Evolutionary conservation across 2,329 filamentous ascomycete species (phyloP).

Genomic region (Exophiala lecanii-corni): DNA sequence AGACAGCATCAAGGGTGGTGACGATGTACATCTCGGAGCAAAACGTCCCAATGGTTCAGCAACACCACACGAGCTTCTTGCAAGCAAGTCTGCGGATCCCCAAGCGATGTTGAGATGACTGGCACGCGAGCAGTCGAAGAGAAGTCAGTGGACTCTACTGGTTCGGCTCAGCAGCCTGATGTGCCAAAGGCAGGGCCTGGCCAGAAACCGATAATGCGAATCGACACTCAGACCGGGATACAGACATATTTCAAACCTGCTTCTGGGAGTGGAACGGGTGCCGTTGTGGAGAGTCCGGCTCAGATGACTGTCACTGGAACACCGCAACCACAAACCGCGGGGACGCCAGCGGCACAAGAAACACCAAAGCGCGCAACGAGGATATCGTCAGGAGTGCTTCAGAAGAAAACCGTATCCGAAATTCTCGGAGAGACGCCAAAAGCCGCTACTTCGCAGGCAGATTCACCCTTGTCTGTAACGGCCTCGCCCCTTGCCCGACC

Average conservation of each 20-base stretch:
- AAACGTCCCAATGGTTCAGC: too few species aligned
- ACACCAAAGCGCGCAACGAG: conserved; percentile 60
- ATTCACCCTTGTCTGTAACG: conserved; percentile 28
- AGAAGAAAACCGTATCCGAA: conserved; percentile 68
- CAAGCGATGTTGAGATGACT: conserved; percentile 14
- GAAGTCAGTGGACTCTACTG: not conserved
- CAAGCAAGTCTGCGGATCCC: too few species aligned
- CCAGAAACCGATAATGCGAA: conserved; percentile 19
- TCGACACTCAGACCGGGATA: conserved; percentile 21
- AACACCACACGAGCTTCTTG: too few species aligned
- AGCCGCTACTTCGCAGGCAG: conserved; percentile 32
- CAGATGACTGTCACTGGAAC: conserved; percentile 23
- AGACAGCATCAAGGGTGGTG: conserved; percentile 10
- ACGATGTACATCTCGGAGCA: too few species aligned
- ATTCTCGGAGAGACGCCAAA: conserved; percentile 59
- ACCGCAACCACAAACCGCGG: conserved; percentile 26
- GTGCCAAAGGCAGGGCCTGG: not conserved
- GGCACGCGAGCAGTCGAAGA: not conserved
- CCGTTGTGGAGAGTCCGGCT: conserved; percentile 24
- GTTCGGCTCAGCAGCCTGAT: conserved; percentile 1
- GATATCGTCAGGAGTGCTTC: conserved; percentile 65
- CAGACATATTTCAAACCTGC: conserved; percentile 21
- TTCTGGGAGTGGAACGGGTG: conserved; percentile 2
- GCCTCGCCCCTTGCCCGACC: conserved; percentile 37
- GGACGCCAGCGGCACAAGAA: conserved; percentile 31